Base-by-base conservation (phyloP, 345 rosid genomes). In the Eucalyptus curtisii region DNA sequence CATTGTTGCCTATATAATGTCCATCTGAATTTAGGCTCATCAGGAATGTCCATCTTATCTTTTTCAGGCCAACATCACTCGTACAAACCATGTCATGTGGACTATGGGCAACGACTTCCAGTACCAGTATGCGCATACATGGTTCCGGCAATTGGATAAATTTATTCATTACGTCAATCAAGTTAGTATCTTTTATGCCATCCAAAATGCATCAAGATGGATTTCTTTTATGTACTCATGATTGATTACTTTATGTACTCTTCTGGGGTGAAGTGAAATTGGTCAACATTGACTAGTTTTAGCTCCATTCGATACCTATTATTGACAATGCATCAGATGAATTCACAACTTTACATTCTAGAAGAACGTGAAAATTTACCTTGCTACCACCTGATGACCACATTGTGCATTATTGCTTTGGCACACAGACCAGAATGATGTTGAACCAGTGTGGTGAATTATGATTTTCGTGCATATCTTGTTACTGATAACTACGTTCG, bases 51-150 rank as follows among this genome's bases (percentile, higher is more conserved):
- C 24, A 20, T 33, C 31, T 8, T 85, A 87, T 87, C 86, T 49
- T 90, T 92, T 59, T 53, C 96, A 97, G 99, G 99, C 98, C 87
- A 97, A 97, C 92, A 95, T 96, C 88, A 97, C 99, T 87, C 92
- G 99, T 88, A 91, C 96, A 86, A 90, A 98, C 92, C 99, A 98
- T 90, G 91, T 98, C 88, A 98, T 97, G 99, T 98, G 94, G 92
- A 96, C 98, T 71, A 96, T 97, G 99, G 99, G 99, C 92, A 95
- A 98, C 85, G 99, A 98, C 92, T 98, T 98, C 92, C 94, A 93
- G 89, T 98, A 97, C 92, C 99, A 98, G 91, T 98, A 98, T 91
- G 99, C 99, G 16, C 92, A 92, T 89, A 90, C 99, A 47, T 97
- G 99, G 99, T 98, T 91, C 92, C 94, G 97, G 89, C 94, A 98